A percentile compares a stretch with the other conserved stretches of the same genome.
These are phyloP conservation scores for Xylariaceae sp. DNA, from an alignment of 2,329 filamentous ascomycete species.

Conservation along the genomic window DNA sequence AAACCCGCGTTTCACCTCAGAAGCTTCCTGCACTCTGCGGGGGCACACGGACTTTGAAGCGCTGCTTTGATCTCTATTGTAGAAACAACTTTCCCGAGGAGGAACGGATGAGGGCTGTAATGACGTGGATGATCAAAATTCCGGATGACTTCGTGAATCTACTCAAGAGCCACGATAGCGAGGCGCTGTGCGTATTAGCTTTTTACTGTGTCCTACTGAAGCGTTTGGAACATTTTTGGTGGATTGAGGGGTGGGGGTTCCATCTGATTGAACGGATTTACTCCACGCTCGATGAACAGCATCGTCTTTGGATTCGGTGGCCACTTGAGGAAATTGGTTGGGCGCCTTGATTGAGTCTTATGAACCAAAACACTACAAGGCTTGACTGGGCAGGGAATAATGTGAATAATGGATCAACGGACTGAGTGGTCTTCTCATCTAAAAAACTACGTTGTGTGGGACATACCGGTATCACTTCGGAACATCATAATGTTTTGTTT, in stretches of 20 bases:
- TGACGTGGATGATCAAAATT: conserved; percentile 35
- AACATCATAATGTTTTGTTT: too few species aligned
- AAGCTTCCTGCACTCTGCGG: conserved; percentile 22
- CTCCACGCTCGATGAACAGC: conserved; percentile 32
- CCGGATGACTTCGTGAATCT: conserved; percentile 29
- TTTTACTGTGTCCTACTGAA: conserved; percentile 40
- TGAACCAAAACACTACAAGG: neutral
- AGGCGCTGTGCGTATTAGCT: conserved; percentile 35
- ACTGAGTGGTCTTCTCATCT: neutral
- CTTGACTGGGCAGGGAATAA: neutral
- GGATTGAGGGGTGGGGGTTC: conserved; percentile 39
- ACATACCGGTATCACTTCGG: too few species aligned
- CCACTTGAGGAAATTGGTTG: conserved; percentile 40
- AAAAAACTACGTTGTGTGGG: too few species aligned
- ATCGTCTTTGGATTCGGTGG: conserved; percentile 40
- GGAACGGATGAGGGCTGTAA: conserved; percentile 26
- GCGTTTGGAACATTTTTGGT: conserved; percentile 39
- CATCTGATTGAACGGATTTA: conserved; percentile 39
- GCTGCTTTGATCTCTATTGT: conserved; percentile 30
- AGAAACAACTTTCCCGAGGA: conserved; percentile 27
- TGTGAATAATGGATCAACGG: neutral
- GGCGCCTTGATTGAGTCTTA: conserved; percentile 22
- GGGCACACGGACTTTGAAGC: conserved; percentile 27
- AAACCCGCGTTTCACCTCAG: conserved; percentile 18
- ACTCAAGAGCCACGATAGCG: conserved; percentile 29